Percentiles rank a stretch among this genome's conserved stretches.
phyloP scores from a whole-genome alignment of 768 basidiomycete species.

The Pholiota conissans region DNA sequence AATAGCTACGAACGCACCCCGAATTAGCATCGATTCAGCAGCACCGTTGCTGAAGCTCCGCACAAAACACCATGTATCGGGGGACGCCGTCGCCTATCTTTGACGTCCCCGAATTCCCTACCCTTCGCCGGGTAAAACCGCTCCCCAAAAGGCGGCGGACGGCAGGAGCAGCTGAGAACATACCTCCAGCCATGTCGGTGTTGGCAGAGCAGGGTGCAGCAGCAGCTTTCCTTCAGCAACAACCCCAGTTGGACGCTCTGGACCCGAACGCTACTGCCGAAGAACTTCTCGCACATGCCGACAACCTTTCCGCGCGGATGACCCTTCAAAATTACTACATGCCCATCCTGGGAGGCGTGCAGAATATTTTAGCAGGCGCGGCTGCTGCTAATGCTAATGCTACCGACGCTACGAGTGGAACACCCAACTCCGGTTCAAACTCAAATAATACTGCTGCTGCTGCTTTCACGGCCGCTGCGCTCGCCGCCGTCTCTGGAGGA shows the following conservation, averaged over 20 bases:
- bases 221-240: conserved; percentile 13
- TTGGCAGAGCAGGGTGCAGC: conserved; percentile 12
- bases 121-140: conserved; percentile 70
- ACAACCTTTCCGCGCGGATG: conserved; percentile 57
- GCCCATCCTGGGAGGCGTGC: conserved; percentile 52
- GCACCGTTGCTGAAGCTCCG: neutral
- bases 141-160: conserved; percentile 76
- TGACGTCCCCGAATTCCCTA: conserved; percentile 64
- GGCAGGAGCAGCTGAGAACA: conserved; percentile 6
- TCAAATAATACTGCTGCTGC: conserved; percentile 8
- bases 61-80: conserved; percentile 46
- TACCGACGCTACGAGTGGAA: conserved; percentile 5
- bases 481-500: conserved; percentile 18
- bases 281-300: conserved; percentile 57
- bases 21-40: neutral
- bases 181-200: conserved; percentile 10
- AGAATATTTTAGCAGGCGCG: conserved; percentile 37
- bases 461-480: conserved; percentile 20
- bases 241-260: conserved; percentile 26
- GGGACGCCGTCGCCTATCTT: conserved; percentile 55
- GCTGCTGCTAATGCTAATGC: conserved; percentile 13
- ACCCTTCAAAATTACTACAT: conserved; percentile 64
- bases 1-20: neutral
- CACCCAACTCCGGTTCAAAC: neutral
- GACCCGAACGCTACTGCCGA: conserved; percentile 51